Base-by-base conservation (phyloP, 768 basidiomycete genomes). In the Suillus subluteus region DNA sequence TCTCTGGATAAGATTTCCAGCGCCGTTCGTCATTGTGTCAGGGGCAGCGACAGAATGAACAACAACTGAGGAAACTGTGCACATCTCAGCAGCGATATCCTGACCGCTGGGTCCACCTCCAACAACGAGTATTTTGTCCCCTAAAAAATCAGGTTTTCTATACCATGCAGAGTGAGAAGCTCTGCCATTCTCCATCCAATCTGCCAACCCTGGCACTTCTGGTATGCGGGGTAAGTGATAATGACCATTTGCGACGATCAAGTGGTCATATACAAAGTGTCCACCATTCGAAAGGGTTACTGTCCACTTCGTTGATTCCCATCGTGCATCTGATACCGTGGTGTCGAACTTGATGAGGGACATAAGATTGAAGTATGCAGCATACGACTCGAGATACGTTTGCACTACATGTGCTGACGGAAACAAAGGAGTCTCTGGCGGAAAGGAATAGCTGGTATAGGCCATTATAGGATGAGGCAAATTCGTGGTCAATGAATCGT, bases 401-500 rank as follows among this genome's bases (percentile, higher is more conserved):
- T 86, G 83, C 1, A 96, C 91, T 7, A 79, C 78, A 0, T 81
- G 69, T 2, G 92, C 91, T 7, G 69, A 71, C 0, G 94, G 93
- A 74, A 84, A 95, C 35, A 94, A 80, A 1, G 88, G 82, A 0
- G 92, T 94, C 3, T 84, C 86, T 0, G 91, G 88, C 0, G 91
- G 91, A 71, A 94, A 94, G 1, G 82, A 72, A 71, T 86, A 88
- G 56, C 83, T 83, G 1, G 83, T 79, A 70, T 82, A 94, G 3
- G 85, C 84, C 94, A 95, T 95, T 59, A 89, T 66, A 1, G 90
- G 90, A 69, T 94, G 91, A 0, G 94, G 91, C 6, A 95, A 73
- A 70, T 95, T 95, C 1, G 93, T 90, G n/a, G 89, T 90, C 15
- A 95, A 79, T 0, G 90, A 89, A 71, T 94, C 90, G 71, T 95